phyloP scores from a whole-genome alignment of 2,329 filamentous ascomycete genomes.

The Plenodomus lindquistii region DNA sequence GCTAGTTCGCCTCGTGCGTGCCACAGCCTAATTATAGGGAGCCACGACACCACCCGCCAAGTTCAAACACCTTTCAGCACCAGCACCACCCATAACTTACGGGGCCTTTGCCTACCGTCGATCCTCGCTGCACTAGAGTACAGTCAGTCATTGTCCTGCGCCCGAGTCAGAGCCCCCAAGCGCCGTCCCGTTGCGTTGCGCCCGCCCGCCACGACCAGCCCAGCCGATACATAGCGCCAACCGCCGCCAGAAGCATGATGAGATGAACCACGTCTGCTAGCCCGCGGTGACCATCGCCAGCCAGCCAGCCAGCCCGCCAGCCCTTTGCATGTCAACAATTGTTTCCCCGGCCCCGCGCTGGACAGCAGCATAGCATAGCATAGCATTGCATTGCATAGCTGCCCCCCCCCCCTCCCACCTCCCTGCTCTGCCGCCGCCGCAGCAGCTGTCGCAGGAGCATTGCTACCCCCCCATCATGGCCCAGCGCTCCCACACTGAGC shows the following conservation, averaged over 20 bases:
- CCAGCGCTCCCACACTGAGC: constrained; percentile 44
- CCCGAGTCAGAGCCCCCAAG: constrained; percentile 2
- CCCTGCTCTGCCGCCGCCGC: constrained; percentile 4
- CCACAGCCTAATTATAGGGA: constrained; percentile 5
- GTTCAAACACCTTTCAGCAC: background rate
- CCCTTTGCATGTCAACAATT: constrained; percentile 8
- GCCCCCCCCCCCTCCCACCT: constrained; percentile 7
- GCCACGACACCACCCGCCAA: constrained; percentile 6
- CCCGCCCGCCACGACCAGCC: constrained; percentile 13
- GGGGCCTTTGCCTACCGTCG: background rate
- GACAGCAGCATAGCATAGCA: no score
- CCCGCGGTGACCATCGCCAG: constrained; percentile 23
- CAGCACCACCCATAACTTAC: background rate
- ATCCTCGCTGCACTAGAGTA: no score
- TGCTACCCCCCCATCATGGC: constrained; percentile 29
- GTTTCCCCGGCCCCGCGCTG: no score
- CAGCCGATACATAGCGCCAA: constrained; percentile 14
- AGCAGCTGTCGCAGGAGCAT: no score
- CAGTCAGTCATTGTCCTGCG: no score
- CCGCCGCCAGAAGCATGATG: constrained; percentile 16
- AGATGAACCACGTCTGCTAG: constrained; percentile 14
- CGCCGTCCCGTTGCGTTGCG: constrained; percentile 7
- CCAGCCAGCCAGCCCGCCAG: no score
- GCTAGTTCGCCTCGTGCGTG: no score
- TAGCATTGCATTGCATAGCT: constrained; percentile 3